Conservation (phyloP, 371 early-diverging fungal genomes). For the Lichtheimia corymbifera region DNA sequence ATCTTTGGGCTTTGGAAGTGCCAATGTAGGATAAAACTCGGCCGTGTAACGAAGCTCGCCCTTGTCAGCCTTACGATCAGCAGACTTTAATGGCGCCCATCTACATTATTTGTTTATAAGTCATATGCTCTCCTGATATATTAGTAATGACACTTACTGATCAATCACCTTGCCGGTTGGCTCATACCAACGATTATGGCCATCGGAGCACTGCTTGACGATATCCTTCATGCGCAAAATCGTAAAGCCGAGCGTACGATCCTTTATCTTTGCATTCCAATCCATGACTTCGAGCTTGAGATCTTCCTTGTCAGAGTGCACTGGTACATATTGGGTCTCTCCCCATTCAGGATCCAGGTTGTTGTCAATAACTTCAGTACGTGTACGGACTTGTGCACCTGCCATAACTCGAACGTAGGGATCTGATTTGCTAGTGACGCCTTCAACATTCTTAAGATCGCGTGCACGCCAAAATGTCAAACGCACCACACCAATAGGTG, state of each 20-base stretch:
- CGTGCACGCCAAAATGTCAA: slow-evolving; percentile 76
- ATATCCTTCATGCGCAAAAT: slow-evolving; percentile 47
- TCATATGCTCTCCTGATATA: background rate
- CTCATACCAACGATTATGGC: slow-evolving; percentile 43
- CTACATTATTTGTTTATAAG: slow-evolving; percentile 25
- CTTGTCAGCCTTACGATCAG: slow-evolving; percentile 55
- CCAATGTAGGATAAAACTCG: slow-evolving; percentile 66
- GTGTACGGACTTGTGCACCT: slow-evolving; percentile 60
- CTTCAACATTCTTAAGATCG: slow-evolving; percentile 73
- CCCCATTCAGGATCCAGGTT: slow-evolving; percentile 90
- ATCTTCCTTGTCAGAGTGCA: slow-evolving; percentile 69
- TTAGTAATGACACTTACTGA: slow-evolving; percentile 17
- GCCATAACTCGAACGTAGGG: slow-evolving; percentile 78
- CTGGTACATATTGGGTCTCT: slow-evolving; percentile 70
- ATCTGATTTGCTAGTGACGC: slow-evolving; percentile 75
- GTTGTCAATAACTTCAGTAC: slow-evolving; percentile 73
- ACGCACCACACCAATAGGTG: slow-evolving; percentile 83
- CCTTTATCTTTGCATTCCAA: slow-evolving; percentile 65
- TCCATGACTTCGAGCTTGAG: slow-evolving; percentile 80
- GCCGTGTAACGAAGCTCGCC: slow-evolving; percentile 69
- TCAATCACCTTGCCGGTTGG: slow-evolving; percentile 29
- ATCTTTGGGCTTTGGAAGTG: slow-evolving; percentile 33
- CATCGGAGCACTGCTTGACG: slow-evolving; percentile 42
- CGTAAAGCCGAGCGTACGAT: slow-evolving; percentile 70
- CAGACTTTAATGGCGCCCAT: slow-evolving; percentile 64